Conservation (phyloP, 164 flowering plant species). For the Kingdonia uniflora region DNA sequence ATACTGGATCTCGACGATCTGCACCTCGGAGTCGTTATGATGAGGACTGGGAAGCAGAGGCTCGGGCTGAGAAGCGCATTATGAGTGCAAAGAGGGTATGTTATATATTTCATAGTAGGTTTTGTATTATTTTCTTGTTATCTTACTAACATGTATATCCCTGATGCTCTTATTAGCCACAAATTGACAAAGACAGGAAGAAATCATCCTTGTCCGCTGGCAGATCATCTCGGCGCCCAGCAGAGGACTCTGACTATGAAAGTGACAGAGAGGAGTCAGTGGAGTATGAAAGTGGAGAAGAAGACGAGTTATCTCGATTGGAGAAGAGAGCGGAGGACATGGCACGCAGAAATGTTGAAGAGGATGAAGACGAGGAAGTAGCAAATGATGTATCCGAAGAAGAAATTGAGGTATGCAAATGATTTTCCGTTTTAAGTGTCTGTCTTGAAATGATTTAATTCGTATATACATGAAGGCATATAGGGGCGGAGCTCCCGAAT, state of each 20-base stretch:
- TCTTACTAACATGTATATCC: not conserved
- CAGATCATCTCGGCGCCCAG: conserved; percentile 51
- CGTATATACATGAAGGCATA: too few relatives aligned
- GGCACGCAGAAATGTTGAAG: conserved; percentile 38
- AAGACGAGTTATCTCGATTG: conserved; percentile 48
- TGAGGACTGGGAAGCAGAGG: conserved; percentile 83
- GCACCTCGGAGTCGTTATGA: conserved; percentile 57
- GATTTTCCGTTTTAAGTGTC: too few relatives aligned
- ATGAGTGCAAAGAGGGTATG: conserved; percentile 85
- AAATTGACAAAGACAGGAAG: conserved; percentile 48
- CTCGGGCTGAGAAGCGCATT: conserved; percentile 83
- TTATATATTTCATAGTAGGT: too few relatives aligned
- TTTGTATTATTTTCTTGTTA: too few relatives aligned
- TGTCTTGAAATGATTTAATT: too few relatives aligned
- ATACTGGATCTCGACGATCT: conserved; percentile 58
- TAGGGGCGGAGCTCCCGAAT: too few relatives aligned
- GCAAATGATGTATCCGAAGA: conserved; percentile 50
- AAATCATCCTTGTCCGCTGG: conserved; percentile 44
- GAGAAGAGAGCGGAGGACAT: too few relatives aligned
- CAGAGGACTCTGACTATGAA: conserved; percentile 55
- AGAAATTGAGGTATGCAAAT: conserved; percentile 10
- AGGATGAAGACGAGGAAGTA: conserved; percentile 41
- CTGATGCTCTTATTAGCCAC: conserved; percentile 16
- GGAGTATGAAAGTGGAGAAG: conserved; percentile 86
- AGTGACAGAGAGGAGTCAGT: conserved; percentile 81